A percentile compares a stretch with the other conserved stretches of the same genome.
These are phyloP conservation scores for Rosa multiflora DNA, from an alignment of 306 rosid species.

Conservation along the genomic window DNA sequence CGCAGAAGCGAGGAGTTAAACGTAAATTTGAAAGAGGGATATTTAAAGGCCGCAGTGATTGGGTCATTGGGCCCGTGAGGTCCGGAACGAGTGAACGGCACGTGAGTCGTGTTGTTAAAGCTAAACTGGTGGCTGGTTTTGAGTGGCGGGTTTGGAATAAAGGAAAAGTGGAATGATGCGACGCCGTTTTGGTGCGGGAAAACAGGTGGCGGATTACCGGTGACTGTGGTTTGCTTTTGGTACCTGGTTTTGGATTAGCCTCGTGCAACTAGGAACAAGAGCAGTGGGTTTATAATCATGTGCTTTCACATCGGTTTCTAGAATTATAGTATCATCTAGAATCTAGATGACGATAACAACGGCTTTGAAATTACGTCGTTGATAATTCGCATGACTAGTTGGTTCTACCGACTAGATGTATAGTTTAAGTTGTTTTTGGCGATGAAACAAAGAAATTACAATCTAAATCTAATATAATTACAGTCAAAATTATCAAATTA, in stretches of 20 bases:
- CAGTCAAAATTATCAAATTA: too few relatives aligned
- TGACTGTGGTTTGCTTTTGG: neutral
- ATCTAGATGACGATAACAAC: neutral
- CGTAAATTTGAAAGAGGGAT: slow-evolving; percentile 1
- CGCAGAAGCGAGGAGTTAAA: neutral
- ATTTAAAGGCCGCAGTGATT: neutral
- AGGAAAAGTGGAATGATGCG: neutral
- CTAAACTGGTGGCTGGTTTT: slow-evolving; percentile 15
- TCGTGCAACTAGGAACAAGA: neutral
- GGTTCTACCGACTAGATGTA: neutral
- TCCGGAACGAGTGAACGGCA: neutral
- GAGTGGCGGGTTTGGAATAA: slow-evolving; percentile 1
- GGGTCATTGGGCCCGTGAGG: neutral
- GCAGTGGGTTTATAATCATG: neutral
- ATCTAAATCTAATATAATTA: too few relatives aligned
- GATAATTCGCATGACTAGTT: neutral
- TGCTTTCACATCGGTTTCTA: neutral
- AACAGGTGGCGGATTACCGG: neutral
- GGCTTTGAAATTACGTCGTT: neutral
- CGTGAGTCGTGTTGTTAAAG: too few relatives aligned
- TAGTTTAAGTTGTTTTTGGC: too few relatives aligned
- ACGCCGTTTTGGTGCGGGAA: neutral
- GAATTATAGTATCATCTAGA: neutral
- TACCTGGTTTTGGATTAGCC: neutral
- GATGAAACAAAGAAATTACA: too few relatives aligned